A percentile compares a stretch with the other conserved stretches of the same genome.
These are phyloP conservation scores for Zygosaccharomyces rouxii DNA, from an alignment of 805 yeast species.

Conservation along the genomic window DNA sequence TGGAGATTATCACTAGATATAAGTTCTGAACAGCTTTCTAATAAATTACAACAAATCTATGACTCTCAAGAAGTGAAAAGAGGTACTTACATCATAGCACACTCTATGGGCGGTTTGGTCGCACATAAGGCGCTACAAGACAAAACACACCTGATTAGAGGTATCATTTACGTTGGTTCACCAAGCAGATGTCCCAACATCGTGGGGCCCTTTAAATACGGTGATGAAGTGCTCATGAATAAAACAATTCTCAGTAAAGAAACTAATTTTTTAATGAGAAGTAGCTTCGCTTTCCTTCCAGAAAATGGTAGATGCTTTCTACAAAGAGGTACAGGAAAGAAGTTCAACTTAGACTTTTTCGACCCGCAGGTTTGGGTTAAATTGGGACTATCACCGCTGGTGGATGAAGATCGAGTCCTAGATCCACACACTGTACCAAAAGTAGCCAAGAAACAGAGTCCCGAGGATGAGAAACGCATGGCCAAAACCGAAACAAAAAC, in stretches of 20 bases:
- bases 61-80: constrained; percentile 40
- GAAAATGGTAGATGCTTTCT: constrained; percentile 68
- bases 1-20: constrained; percentile 77
- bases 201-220: constrained; percentile 77
- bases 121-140: constrained; percentile 74
- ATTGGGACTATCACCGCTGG: constrained; percentile 71
- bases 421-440: not conserved
- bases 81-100: constrained; percentile 72
- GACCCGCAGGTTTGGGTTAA: constrained; percentile 78
- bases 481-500: constrained; percentile 9
- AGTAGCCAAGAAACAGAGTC: constrained; percentile 2
- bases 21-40: constrained; percentile 47
- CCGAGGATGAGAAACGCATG: constrained; percentile 8
- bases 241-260: constrained; percentile 73
- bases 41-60: constrained; percentile 42
- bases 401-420: constrained; percentile 35
- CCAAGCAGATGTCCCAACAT: constrained; percentile 84
- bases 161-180: constrained; percentile 74
- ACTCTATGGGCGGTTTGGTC: constrained; percentile 91
- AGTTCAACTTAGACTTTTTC: constrained; percentile 66
- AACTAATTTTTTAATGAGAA: constrained; percentile 83
- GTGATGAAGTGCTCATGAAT: constrained; percentile 73
- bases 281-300: constrained; percentile 76
- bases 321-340: constrained; percentile 53
- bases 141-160: constrained; percentile 65